Conservation (phyloP, 768 basidiomycete species). For the Suillus cothurnatus region DNA sequence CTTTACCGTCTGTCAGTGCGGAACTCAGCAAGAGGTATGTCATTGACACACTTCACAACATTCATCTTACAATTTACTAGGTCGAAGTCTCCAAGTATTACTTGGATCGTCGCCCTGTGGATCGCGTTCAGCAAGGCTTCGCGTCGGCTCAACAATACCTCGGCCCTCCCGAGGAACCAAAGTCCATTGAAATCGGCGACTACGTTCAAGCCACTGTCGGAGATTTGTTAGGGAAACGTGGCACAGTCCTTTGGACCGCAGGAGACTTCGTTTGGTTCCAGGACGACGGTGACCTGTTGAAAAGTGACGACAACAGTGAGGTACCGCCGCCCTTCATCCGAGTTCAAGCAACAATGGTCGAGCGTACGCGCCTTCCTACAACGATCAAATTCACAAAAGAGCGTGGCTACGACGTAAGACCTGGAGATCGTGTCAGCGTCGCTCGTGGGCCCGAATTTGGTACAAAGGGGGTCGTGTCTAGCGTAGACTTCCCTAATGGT, state of each 20-base stretch:
- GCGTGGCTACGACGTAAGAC: background rate
- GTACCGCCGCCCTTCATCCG: too few relatives aligned
- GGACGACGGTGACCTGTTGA: background rate
- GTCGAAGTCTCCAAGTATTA: background rate
- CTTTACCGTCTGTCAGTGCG: background rate
- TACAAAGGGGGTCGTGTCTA: too few relatives aligned
- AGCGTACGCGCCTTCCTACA: background rate
- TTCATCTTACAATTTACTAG: background rate
- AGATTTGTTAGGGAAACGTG: background rate
- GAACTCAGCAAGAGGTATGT: background rate
- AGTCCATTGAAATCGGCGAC: background rate
- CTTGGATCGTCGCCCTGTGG: background rate
- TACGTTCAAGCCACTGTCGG: background rate
- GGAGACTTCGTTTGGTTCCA: background rate
- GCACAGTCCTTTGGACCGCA: background rate
- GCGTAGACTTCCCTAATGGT: too few relatives aligned
- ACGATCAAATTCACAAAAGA: background rate
- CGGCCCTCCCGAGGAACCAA: background rate
- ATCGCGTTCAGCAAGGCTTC: background rate
- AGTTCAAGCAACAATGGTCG: background rate
- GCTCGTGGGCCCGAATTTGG: too few relatives aligned
- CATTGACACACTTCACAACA: too few relatives aligned
- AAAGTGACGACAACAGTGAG: too few relatives aligned
- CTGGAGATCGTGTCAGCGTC: background rate
- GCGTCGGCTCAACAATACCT: background rate